Conservation (phyloP, 805 yeast species). For the Sugiyamaella floridensis region DNA sequence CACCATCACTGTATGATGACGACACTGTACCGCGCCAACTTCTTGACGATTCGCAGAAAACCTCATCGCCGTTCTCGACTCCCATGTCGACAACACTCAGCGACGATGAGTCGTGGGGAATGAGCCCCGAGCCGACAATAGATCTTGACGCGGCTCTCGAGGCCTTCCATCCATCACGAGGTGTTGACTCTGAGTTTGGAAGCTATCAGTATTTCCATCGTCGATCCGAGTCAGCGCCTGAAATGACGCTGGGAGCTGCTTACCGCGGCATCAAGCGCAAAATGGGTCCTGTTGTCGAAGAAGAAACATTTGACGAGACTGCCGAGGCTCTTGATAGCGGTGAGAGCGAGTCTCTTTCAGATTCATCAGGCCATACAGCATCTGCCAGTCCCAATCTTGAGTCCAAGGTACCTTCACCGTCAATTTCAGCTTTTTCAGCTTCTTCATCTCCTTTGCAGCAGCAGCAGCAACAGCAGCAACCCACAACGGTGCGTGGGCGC, state of each 20-base stretch:
- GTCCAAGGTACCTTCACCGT: not conserved
- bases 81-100: not conserved
- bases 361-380: not conserved
- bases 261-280: slow-evolving; percentile 23
- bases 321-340: not conserved
- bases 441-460: too few relatives aligned
- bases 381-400: not conserved
- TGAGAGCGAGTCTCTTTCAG: not conserved
- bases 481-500: not conserved
- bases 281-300: slow-evolving; percentile 27
- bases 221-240: slow-evolving; percentile 51
- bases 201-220: slow-evolving; percentile 32
- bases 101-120: slow-evolving; percentile 21
- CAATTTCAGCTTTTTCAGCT: not conserved
- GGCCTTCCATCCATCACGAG: slow-evolving; percentile 21
- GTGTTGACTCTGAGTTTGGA: slow-evolving; percentile 8
- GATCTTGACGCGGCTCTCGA: slow-evolving; percentile 50
- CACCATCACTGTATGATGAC: not conserved
- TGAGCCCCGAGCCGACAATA: slow-evolving; percentile 48
- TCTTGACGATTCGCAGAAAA: slow-evolving; percentile 6
- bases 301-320: slow-evolving; percentile 15
- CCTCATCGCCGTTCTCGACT: slow-evolving; percentile 17
- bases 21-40: slow-evolving; percentile 17
- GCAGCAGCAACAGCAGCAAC: too few relatives aligned
- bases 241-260: slow-evolving; percentile 12